Conservation (phyloP, 2,329 filamentous ascomycete species). For the Blumeriella jaapii region DNA sequence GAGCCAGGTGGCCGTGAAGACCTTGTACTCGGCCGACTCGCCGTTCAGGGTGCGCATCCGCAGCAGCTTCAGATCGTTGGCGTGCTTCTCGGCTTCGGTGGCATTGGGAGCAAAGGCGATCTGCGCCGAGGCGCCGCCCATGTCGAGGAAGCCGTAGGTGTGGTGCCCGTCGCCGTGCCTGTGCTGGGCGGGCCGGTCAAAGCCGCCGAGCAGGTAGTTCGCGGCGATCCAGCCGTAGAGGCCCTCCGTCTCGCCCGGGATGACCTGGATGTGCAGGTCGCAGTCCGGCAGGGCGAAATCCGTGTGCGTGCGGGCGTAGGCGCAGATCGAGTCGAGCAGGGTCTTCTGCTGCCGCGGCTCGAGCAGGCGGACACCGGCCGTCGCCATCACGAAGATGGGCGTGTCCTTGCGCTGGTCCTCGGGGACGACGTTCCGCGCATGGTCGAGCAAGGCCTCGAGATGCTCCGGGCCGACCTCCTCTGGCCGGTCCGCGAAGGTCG, state of each 20-base stretch:
- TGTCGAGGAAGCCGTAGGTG: constrained; percentile 95
- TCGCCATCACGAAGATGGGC: constrained; percentile 89
- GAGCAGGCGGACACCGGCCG: constrained; percentile 85
- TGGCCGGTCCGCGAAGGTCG: constrained; percentile 72
- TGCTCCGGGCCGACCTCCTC: constrained; percentile 71
- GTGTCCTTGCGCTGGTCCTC: constrained; percentile 67
- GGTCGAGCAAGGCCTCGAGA: constrained; percentile 65
- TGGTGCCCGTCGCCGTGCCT: constrained; percentile 78
- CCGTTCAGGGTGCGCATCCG: constrained; percentile 78
- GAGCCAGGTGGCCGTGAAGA: constrained; percentile 95
- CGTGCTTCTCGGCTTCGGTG: constrained; percentile 82
- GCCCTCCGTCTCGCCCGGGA: constrained; percentile 89
- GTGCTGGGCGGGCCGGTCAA: constrained; percentile 65
- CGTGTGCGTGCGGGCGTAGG: constrained; percentile 66
- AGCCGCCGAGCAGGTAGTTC: constrained; percentile 88
- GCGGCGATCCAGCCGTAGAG: constrained; percentile 96
- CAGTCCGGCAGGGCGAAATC: constrained; percentile 85
- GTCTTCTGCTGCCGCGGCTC: constrained; percentile 59
- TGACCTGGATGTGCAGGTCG: constrained; percentile 80
- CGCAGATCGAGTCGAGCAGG: constrained; percentile 68
- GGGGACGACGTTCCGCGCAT: constrained; percentile 72
- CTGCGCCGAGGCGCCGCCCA: constrained; percentile 95
- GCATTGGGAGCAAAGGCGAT: constrained; percentile 94
- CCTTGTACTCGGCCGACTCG: constrained; percentile 63
- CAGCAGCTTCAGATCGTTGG: constrained; percentile 76